Evolutionary conservation across 139 green algal genomes (phyloP).

Genomic region (Parachlorella kessleri): DNA sequence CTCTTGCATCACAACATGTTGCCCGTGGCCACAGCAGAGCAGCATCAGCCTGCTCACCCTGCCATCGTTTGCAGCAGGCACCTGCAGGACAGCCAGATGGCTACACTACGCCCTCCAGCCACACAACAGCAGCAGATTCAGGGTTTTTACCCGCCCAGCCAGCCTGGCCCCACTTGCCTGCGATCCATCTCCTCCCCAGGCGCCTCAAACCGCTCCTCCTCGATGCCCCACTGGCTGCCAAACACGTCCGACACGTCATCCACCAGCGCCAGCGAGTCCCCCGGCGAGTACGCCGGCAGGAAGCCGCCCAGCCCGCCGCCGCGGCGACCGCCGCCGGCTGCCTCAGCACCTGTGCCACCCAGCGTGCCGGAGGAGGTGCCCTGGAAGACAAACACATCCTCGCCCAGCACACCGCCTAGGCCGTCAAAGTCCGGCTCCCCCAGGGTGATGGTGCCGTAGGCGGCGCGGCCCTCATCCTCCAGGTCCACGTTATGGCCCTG

Average conservation of each 20-base stretch:
- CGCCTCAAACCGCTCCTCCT: conserved; percentile 19
- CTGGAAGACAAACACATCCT: too few relatives aligned
- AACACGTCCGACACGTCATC: conserved; percentile 56
- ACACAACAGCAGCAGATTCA: too few relatives aligned
- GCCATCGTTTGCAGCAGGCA: too few relatives aligned
- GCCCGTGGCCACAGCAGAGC: too few relatives aligned
- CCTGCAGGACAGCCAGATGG: too few relatives aligned
- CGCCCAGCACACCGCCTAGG: too few relatives aligned
- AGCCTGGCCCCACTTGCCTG: neutral
- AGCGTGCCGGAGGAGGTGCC: too few relatives aligned
- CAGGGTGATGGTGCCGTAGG: conserved; percentile 69
- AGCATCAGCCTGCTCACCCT: too few relatives aligned
- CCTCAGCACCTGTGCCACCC: neutral
- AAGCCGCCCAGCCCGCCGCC: neutral
- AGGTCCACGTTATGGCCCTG: conserved; percentile 65
- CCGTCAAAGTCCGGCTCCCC: too few relatives aligned
- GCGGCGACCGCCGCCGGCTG: neutral
- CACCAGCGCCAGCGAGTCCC: conserved; percentile 43
- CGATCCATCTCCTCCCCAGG: conserved; percentile 40
- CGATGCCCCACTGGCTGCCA: conserved; percentile 22
- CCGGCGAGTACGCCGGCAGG: neutral
- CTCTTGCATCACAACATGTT: too few relatives aligned
- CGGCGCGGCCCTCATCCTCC: conserved; percentile 48
- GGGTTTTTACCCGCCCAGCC: too few relatives aligned
- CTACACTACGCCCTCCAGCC: too few relatives aligned